These are phyloP conservation scores for Xylariaceae sp. DNA, from an alignment of 2,329 filamentous ascomycete species.

Conservation along the genomic window DNA sequence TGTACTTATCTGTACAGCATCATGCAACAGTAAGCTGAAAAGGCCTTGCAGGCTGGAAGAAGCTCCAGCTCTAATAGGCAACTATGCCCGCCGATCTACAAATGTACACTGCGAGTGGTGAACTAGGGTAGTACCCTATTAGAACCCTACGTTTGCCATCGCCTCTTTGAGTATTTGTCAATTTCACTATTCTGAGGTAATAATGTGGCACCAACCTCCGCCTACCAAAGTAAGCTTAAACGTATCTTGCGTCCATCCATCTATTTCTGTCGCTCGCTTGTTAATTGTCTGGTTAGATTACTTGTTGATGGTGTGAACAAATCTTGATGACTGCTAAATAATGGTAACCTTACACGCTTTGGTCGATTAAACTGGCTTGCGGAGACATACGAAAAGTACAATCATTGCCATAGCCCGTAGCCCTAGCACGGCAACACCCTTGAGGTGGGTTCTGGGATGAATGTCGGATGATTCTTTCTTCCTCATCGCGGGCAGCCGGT, in stretches of 20 bases:
- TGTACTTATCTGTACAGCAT: neutral
- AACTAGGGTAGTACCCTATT: slow-evolving; percentile 12
- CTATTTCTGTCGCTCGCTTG: slow-evolving; percentile 23
- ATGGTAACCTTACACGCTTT: neutral
- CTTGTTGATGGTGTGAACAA: neutral
- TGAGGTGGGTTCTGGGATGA: too few species aligned
- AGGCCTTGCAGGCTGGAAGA: slow-evolving; percentile 7
- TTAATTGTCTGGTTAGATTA: neutral
- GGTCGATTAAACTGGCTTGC: neutral
- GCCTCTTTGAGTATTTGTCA: slow-evolving; percentile 27
- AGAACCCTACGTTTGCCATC: slow-evolving; percentile 11
- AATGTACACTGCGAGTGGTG: slow-evolving; percentile 11
- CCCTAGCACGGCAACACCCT: too few species aligned
- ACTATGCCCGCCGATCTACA: slow-evolving; percentile 11
- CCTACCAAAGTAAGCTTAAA: slow-evolving; percentile 27
- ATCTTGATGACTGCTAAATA: neutral
- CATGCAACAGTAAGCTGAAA: slow-evolving; percentile 28
- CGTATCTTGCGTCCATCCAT: slow-evolving; percentile 15
- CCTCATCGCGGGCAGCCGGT: neutral
- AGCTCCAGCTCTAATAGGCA: slow-evolving; percentile 19
- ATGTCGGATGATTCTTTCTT: too few species aligned
- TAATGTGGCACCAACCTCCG: slow-evolving; percentile 13
- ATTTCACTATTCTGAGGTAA: slow-evolving; percentile 1
- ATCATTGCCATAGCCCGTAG: too few species aligned
- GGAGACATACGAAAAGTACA: neutral